Evolutionary conservation across 2,329 filamentous ascomycete genomes (phyloP).

Genomic region (Alternaria sp.): DNA sequence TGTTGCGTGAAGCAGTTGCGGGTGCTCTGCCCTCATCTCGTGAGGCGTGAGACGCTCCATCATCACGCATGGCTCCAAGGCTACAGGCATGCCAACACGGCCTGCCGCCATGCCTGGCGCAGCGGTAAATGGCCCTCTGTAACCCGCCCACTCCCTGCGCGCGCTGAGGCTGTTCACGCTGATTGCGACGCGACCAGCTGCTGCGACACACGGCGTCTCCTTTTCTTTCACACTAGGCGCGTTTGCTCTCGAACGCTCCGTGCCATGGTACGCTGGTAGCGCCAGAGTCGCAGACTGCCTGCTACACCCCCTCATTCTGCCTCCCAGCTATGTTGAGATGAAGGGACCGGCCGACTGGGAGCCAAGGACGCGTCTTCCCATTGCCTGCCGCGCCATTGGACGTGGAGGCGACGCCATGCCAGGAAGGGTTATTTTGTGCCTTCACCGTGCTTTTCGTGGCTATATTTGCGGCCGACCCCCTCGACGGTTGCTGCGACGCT

Average conservation of each 20-base stretch:
- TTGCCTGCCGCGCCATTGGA: conserved; percentile 21
- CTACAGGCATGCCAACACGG: conserved; percentile 21
- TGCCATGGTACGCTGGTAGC: conserved; percentile 15
- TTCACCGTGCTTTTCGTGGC: conserved; percentile 17
- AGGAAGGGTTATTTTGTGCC: conserved; percentile 19
- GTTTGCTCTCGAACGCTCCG: conserved; percentile 14
- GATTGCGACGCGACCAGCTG: conserved; percentile 17
- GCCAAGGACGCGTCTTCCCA: conserved; percentile 24
- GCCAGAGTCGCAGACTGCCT: conserved; percentile 16
- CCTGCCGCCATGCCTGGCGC: conserved; percentile 28
- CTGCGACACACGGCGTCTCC: conserved; percentile 36
- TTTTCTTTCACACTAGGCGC: conserved; percentile 14
- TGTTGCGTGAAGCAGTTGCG: not conserved
- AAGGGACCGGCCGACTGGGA: conserved; percentile 13
- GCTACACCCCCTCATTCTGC: conserved; percentile 11
- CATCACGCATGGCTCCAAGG: conserved; percentile 17
- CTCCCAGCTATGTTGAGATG: conserved; percentile 21
- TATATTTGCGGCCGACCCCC: conserved; percentile 28
- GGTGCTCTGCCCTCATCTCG: not conserved
- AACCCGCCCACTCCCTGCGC: conserved; percentile 1
- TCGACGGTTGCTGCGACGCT: conserved; percentile 23
- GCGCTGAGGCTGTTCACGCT: conserved; percentile 17
- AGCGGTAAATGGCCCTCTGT: conserved; percentile 9
- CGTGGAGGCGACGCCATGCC: not conserved
- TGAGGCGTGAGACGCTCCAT: conserved; percentile 24